Evolutionary conservation across 768 basidiomycete species (phyloP), one percentile per base, ranked within the genome.

Genomic region (Leccinum incarnatum): DNA sequence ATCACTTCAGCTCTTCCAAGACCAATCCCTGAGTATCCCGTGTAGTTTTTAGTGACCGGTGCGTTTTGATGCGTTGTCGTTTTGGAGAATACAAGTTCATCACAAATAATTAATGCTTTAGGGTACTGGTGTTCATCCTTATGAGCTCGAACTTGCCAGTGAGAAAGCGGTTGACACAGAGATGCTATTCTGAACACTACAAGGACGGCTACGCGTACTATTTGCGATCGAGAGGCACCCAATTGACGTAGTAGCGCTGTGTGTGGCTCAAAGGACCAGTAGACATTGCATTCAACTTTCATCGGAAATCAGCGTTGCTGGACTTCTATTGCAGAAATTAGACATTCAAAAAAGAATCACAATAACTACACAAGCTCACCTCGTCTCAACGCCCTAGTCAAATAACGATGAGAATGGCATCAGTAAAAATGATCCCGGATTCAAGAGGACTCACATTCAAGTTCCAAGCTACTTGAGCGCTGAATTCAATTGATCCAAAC

Each of bases 401-500:
- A 36, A 36, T 23, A 11, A 29, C n/a, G 6, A 42, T 25, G 21
- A 17, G 37, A 15, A 29, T 30, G 42, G 11, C 14, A 53, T 52
- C 27, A 62, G 50, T 29, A 27, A 50, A 12, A 3, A 9, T 12
- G 21, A n/a, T 12, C 5, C 2, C 2, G 1, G 2, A 37, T 34
- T 25, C 8, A 1, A 15, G 7, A 32, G 27, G 47, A 47, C 61
- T 63, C 32, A 62, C 61, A 27, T 62, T 21, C 47, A n/a, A 55
- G 4, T 53, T 53, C 61, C 62, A 62, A 4, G 62, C 61, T 3
- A 62, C 56, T 11, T 62, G 62, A 11, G 62, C 56, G 21, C 34
- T 57, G 25, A 42, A 56, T 87, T 67, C 65, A 1, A 65, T 64
- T 25, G 27, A 23, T 47, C 65, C 65, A 8, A 67, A 66, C 15